A percentile compares a stretch with the other conserved stretches of the same genome.
These are phyloP conservation scores for Lobosporangium transversale DNA, from an alignment of 192 early-diverging fungal species.

Conservation along the genomic window DNA sequence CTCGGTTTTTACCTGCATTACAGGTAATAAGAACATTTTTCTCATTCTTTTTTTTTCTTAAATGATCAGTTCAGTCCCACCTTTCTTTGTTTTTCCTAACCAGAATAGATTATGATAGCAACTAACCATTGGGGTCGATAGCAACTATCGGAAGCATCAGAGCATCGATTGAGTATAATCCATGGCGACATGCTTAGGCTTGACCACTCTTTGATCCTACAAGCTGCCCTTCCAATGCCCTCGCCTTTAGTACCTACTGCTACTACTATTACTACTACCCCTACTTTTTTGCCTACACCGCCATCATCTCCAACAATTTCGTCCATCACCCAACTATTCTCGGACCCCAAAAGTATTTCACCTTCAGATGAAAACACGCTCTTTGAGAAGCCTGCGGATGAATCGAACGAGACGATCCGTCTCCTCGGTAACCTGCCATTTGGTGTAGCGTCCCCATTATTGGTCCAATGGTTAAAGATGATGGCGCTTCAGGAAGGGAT, in stretches of 20 bases:
- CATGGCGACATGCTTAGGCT: slow-evolving; percentile 74
- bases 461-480: slow-evolving; percentile 78
- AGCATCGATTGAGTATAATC: slow-evolving; percentile 55
- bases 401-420: slow-evolving; percentile 54
- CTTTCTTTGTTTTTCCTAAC: too few species aligned
- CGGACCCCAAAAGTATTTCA: too few species aligned
- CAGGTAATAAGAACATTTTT: slow-evolving; percentile 38
- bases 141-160: slow-evolving; percentile 77
- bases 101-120: too few species aligned
- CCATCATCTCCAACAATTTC: neutral
- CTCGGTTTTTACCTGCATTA: slow-evolving; percentile 73
- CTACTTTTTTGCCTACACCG: neutral
- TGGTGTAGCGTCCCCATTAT: slow-evolving; percentile 74
- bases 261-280: neutral
- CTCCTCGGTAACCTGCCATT: slow-evolving; percentile 86
- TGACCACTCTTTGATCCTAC: slow-evolving; percentile 63
- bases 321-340: too few species aligned
- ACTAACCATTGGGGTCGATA: too few species aligned
- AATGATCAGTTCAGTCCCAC: neutral
- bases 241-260: slow-evolving; percentile 12
- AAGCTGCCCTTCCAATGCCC: slow-evolving; percentile 34
- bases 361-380: too few species aligned
- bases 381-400: slow-evolving; percentile 12
- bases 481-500: slow-evolving; percentile 65
- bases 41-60: neutral